Percentiles rank a stretch among this genome's conserved stretches.
These are phyloP conservation scores for Polytrichum formosum DNA, from an alignment of 225 moss, liverwort and hornwort species.

Conservation along the genomic window DNA sequence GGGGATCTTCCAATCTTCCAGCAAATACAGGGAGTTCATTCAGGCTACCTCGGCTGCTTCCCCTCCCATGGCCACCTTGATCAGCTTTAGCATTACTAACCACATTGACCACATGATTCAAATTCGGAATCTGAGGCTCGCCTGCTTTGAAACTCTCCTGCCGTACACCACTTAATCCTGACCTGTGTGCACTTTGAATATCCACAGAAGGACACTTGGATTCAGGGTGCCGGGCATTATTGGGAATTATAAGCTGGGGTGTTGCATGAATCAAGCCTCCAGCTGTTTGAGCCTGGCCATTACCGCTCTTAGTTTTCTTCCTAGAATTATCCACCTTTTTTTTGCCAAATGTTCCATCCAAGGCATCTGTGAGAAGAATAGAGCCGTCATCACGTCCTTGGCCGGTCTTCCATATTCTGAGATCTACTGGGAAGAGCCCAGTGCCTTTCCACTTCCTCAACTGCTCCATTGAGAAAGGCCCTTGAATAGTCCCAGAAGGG, in stretches of 20 bases:
- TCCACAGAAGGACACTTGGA: too few species aligned
- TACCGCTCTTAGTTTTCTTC: slow-evolving; percentile 15
- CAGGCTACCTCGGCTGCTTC: slow-evolving; percentile 40
- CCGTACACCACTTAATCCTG: too few species aligned
- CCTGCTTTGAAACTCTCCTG: too few species aligned
- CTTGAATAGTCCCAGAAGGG: slow-evolving; percentile 73
- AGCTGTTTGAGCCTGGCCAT: slow-evolving; percentile 38
- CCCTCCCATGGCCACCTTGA: slow-evolving; percentile 49
- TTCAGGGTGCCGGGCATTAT: too few species aligned
- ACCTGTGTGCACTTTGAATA: too few species aligned
- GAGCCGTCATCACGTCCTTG: slow-evolving; percentile 48
- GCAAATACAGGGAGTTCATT: slow-evolving; percentile 27
- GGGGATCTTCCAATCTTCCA: slow-evolving; percentile 50
- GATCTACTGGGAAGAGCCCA: slow-evolving; percentile 75
- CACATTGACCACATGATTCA: slow-evolving; percentile 18
- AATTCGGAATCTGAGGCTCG: too few species aligned
- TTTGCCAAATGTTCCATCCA: slow-evolving; percentile 49
- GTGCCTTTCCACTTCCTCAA: slow-evolving; percentile 92
- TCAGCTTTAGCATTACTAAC: slow-evolving; percentile 33
- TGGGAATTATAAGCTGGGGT: too few species aligned
- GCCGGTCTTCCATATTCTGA: slow-evolving; percentile 73
- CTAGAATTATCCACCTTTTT: slow-evolving; percentile 14
- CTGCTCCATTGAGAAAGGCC: slow-evolving; percentile 94
- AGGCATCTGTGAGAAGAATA: slow-evolving; percentile 65
- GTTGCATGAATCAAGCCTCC: slow-evolving; percentile 13